Evolutionary conservation across 73 alveolate species (phyloP), one percentile per base, ranked within the genome.

Genomic region (Paramecium octaurelia): DNA sequence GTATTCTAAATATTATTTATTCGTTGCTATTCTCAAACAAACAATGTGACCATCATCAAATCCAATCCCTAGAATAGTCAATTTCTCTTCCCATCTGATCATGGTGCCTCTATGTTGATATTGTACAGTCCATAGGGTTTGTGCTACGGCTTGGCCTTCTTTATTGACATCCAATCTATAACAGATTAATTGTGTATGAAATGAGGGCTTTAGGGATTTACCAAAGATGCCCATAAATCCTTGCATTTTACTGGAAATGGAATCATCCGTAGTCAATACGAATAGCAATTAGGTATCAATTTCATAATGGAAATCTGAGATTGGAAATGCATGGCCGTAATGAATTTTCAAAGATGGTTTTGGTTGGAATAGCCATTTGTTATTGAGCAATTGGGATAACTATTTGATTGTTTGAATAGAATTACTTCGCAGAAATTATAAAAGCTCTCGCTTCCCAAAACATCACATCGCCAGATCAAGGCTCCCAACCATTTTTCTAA

Each of bases 401-500:
- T 46, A 75, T 75, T 9, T 31, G 21, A 75, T 75, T 11, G 50
- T 18, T 4, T 16, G 23, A 18, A 4, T 54, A 54, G 69, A 54
- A 54, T n/a, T 54, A 54, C 69, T 16, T 54, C 69, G 5, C 91
- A 80, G 46, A 80, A 80, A 14, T 80, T 44, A 31, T 80, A 80
- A 80, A 80, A 80, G 16, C 57, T 18, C 31, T 43, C 48, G 24
- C 76, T 44, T 24, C 76, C 75, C 38, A 80, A 80, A 9, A 80
- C 91, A 80, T 80, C 91, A 21, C 91, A 42, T 48, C 91, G 48
- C 91, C 91, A 80, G 8, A 80, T 64, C 12, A 80, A 20, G n/a
- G 91, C 91, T 44, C 91, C 75, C 57, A 80, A 48, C 91, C 91
- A 80, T 43, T 80, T 80, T 46, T 80, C 91, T 43, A 80, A 46